Conservation (phyloP, 495 filamentous ascomycete genomes). For the Aspergillus indologenus region DNA sequence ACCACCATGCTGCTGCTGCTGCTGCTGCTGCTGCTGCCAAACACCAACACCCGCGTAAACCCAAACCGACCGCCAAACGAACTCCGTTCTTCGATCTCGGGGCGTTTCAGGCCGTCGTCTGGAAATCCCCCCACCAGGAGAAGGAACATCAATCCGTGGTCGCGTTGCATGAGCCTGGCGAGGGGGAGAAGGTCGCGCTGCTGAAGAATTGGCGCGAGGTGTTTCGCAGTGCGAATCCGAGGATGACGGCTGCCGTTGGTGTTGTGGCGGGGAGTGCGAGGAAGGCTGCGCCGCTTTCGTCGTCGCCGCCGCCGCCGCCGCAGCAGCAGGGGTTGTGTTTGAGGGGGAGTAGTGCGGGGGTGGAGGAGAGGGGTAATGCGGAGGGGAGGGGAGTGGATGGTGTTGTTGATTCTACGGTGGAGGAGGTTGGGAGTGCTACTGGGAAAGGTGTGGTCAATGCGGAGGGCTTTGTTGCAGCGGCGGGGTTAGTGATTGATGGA, state of each 20-base stretch:
- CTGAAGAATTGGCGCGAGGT: slow-evolving; percentile 53
- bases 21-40: slow-evolving; percentile 6
- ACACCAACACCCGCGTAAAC: too few species aligned
- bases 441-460: neutral
- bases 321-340: neutral
- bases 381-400: slow-evolving; percentile 1
- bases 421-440: slow-evolving; percentile 3
- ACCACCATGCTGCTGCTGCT: neutral
- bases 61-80: neutral
- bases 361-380: neutral
- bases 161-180: slow-evolving; percentile 37
- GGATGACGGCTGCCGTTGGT: slow-evolving; percentile 27
- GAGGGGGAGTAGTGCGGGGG: neutral
- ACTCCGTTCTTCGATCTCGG: slow-evolving; percentile 17
- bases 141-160: slow-evolving; percentile 17
- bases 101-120: slow-evolving; percentile 42
- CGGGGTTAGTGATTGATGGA: neutral
- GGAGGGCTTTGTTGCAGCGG: neutral
- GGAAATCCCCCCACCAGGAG: slow-evolving; percentile 32
- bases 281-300: neutral
- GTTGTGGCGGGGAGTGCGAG: slow-evolving; percentile 11
- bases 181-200: slow-evolving; percentile 42
- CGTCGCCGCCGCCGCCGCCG: neutral
- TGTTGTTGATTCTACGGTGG: slow-evolving; percentile 6
- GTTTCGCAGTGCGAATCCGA: slow-evolving; percentile 39